Evolutionary conservation across 2,329 filamentous ascomycete species (phyloP), one percentile per base, ranked within the genome.

Genomic region (Diaporthe eres): DNA sequence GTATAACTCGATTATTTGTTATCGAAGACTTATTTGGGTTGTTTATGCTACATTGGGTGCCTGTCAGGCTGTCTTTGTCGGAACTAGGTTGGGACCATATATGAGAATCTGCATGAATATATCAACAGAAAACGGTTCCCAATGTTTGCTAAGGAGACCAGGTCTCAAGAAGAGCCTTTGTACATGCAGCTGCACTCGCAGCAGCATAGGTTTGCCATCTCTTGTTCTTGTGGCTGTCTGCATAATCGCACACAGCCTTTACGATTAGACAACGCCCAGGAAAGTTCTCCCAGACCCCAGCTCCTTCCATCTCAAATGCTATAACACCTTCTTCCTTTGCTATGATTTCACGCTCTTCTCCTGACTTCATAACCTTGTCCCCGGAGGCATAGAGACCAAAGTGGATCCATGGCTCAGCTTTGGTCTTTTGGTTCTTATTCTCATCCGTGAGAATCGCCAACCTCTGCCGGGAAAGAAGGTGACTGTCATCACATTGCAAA

Each of bases 161-260:
- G 13, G 34, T 17, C 22, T 63, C 60, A 22, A 63, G 60, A 12
- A 63, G 25, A 28, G 60, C 60, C 17, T 63, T 63, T 2, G n/a
- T 63, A 22, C n/a, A 63, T 3, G 60, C 37, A 44, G 60, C 60
- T 31, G 60, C 60, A 25, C 39, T 63, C 31, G 39, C 39, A 44
- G 60, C 60, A 8, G 60, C 60, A 19, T 47, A 63, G 3, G 2
- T 47, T 8, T 63, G 60, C 60, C 60, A 63, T 3, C 25, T 63
- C 39, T 63, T 63, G 17, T 22, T 63, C 60, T 63, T 63, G 60
- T 63, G 60, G 39, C 60, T 63, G 10, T 63, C 60, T 44, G 60
- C 60, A 10, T 63, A 63, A 25, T 63, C 60, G 15, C 39, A 44
- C 12, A 47, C 60, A 10, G 39, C 60, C 10, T 63, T 63, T 10